These are phyloP conservation scores for Phytophthora sp. DNA, from an alignment of 352 stramenopile genomes.

Conservation along the genomic window DNA sequence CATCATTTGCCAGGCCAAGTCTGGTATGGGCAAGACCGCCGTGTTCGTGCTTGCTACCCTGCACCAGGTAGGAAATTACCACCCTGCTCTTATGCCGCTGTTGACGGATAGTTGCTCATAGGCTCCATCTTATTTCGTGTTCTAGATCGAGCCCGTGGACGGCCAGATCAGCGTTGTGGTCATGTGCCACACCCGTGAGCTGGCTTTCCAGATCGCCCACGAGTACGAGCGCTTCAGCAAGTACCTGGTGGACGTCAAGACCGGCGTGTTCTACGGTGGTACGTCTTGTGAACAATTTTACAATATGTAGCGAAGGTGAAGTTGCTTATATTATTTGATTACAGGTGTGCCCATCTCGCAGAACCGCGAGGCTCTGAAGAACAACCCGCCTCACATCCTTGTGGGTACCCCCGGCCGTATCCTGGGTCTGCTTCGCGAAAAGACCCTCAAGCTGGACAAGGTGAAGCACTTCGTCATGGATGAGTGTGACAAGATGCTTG, in stretches of 20 bases:
- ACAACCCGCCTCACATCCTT: constrained; percentile 96
- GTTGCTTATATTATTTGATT: constrained; percentile 11
- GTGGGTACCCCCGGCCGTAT: constrained; percentile 98
- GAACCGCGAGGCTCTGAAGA: constrained; percentile 97
- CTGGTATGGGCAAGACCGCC: constrained; percentile 99
- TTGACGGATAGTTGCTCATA: constrained; percentile 6
- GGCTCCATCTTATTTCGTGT: neutral
- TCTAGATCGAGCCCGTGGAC: constrained; percentile 87
- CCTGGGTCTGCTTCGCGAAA: constrained; percentile 90
- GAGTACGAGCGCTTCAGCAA: constrained; percentile 99
- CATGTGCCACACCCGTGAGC: constrained; percentile 99
- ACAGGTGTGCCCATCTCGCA: constrained; percentile 92
- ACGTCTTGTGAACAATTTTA: constrained; percentile 3
- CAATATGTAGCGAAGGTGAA: neutral
- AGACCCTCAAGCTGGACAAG: constrained; percentile 98
- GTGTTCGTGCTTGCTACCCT: constrained; percentile 99
- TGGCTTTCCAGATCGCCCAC: constrained; percentile 99
- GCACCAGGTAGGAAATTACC: constrained; percentile 90
- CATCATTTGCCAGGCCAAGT: constrained; percentile 99
- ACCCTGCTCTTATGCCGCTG: neutral
- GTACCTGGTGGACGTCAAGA: constrained; percentile 97
- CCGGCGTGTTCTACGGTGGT: constrained; percentile 97
- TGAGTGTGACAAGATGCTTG: constrained; percentile 99
- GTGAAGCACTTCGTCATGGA: constrained; percentile 99
- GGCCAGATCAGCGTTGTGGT: constrained; percentile 97